phyloP scores from a whole-genome alignment of 768 basidiomycete genomes.

The Xerocomellus intermedius region DNA sequence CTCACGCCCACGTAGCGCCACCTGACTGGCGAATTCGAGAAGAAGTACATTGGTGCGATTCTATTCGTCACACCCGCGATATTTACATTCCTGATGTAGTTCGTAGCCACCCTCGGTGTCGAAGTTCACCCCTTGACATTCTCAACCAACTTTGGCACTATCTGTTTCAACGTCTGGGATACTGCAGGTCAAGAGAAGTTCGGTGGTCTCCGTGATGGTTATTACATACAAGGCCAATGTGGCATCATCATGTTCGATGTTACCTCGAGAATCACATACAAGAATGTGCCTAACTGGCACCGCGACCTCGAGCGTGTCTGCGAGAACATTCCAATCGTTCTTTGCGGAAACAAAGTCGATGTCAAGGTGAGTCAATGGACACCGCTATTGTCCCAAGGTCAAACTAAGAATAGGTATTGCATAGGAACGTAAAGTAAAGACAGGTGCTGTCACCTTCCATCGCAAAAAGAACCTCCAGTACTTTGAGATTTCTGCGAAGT shows the following conservation, averaged over 20 bases:
- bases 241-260: constrained; percentile 99
- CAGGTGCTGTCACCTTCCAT: constrained; percentile 97
- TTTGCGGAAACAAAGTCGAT: constrained; percentile 99
- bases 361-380: constrained; percentile 72
- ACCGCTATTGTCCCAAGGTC: neutral
- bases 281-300: constrained; percentile 99
- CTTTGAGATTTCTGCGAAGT: constrained; percentile 99
- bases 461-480: constrained; percentile 99
- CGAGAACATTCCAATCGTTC: constrained; percentile 99
- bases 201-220: constrained; percentile 95
- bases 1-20: constrained; percentile 64
- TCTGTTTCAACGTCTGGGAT: constrained; percentile 99
- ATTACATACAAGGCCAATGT: constrained; percentile 97
- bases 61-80: constrained; percentile 9
- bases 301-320: constrained; percentile 99
- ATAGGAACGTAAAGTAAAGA: constrained; percentile 99
- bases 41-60: constrained; percentile 94
- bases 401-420: constrained; percentile 8
- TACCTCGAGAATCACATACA: constrained; percentile 99
- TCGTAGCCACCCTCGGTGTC: constrained; percentile 94
- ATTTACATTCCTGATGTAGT: constrained; percentile 12
- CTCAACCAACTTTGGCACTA: constrained; percentile 97
- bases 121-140: constrained; percentile 97
- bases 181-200: constrained; percentile 99
- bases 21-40: constrained; percentile 99